A percentile compares a stretch with the other conserved stretches of the same genome.
phyloP scores from a whole-genome alignment of 2,329 filamentous ascomycete genomes.

The Calonectria multiphialidica region DNA sequence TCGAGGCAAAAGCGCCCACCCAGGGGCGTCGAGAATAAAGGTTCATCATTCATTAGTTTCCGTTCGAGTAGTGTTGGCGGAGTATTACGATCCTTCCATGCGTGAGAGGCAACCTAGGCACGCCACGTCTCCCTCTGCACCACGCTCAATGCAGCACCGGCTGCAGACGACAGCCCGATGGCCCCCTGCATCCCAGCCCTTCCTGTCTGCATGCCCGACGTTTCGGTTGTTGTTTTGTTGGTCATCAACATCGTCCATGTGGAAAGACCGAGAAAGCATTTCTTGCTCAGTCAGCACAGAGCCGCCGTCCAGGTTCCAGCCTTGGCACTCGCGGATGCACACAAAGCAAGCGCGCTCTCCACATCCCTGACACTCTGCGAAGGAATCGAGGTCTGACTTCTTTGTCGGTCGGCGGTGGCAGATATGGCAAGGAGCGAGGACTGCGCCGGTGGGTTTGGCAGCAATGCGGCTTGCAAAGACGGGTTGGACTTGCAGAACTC shows the following conservation, averaged over 20 bases:
- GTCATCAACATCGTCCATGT: constrained; percentile 63
- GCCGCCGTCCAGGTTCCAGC: constrained; percentile 52
- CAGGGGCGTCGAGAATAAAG: constrained; percentile 23
- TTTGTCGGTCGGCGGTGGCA: constrained; percentile 75
- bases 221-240: constrained; percentile 22
- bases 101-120: constrained; percentile 72
- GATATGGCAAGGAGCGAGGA: constrained; percentile 72
- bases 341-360: constrained; percentile 74
- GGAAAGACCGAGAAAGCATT: constrained; percentile 58
- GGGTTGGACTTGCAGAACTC: constrained; percentile 35
- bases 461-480: constrained; percentile 18
- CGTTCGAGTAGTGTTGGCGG: neutral
- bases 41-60: constrained; percentile 24
- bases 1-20: constrained; percentile 6
- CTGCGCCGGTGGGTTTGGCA: constrained; percentile 29
- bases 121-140: constrained; percentile 72
- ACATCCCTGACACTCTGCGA: constrained; percentile 73
- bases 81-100: constrained; percentile 50
- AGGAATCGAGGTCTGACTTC: constrained; percentile 75
- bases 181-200: constrained; percentile 55
- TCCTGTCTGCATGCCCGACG: constrained; percentile 29
- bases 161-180: constrained; percentile 72
- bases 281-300: constrained; percentile 48
- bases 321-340: constrained; percentile 74
- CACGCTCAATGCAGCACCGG: constrained; percentile 75